Conservation (phyloP, 2,329 filamentous ascomycete genomes). For the Neofusicoccum sp. region DNA sequence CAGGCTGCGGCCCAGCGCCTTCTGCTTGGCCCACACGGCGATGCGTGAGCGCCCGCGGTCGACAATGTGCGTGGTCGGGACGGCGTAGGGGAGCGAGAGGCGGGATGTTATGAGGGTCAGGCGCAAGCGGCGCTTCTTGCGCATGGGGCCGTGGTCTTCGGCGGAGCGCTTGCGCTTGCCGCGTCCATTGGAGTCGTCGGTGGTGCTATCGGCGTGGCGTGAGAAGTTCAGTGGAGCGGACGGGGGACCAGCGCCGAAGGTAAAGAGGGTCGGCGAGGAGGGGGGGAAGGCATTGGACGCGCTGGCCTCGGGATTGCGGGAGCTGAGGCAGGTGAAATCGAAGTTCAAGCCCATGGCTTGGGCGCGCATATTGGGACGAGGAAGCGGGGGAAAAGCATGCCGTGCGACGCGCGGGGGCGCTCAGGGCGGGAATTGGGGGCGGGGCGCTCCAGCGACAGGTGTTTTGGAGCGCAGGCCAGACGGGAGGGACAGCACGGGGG, state of each 20-base stretch:
- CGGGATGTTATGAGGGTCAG: slow-evolving; percentile 65
- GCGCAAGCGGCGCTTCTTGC: slow-evolving; percentile 67
- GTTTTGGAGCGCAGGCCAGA: slow-evolving; percentile 16
- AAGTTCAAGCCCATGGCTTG: background rate
- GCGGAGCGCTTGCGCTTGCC: slow-evolving; percentile 57
- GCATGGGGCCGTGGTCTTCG: slow-evolving; percentile 37
- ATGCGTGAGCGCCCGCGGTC: slow-evolving; percentile 52
- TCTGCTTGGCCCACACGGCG: slow-evolving; percentile 39
- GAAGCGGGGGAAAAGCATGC: slow-evolving; percentile 8
- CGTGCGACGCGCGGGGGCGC: background rate
- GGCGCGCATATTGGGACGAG: slow-evolving; percentile 7
- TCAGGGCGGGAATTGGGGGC: background rate
- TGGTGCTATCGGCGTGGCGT: slow-evolving; percentile 35
- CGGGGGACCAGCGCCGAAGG: slow-evolving; percentile 31
- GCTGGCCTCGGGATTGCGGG: background rate
- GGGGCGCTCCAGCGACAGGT: slow-evolving; percentile 16
- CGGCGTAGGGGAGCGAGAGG: slow-evolving; percentile 66
- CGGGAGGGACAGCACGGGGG: slow-evolving; percentile 7
- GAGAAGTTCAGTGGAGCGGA: slow-evolving; percentile 25
- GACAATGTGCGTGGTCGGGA: slow-evolving; percentile 67
- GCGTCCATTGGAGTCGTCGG: slow-evolving; percentile 46
- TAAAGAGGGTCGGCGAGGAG: slow-evolving; percentile 27
- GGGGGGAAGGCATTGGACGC: slow-evolving; percentile 13
- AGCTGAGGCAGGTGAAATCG: background rate
- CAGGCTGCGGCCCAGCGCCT: slow-evolving; percentile 49